phyloP scores from a whole-genome alignment of 352 stramenopile genomes.

The Phytophthora uliginosa region DNA sequence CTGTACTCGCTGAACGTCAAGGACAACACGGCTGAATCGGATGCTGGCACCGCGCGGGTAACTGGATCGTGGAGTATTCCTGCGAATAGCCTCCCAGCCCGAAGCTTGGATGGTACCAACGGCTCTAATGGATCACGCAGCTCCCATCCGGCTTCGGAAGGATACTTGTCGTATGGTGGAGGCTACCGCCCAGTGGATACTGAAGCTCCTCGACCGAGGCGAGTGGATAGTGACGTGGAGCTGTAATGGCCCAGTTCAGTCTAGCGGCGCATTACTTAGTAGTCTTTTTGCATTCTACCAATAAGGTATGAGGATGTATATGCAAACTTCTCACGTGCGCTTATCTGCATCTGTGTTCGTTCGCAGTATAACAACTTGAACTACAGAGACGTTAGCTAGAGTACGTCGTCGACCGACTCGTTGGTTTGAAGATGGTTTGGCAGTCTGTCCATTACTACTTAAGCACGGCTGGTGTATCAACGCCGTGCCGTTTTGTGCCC shows the following conservation, averaged over 20 bases:
- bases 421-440: no score
- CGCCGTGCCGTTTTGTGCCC: no score
- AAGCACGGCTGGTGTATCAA: no score
- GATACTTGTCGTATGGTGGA: constrained; percentile 30
- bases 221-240: constrained; percentile 74
- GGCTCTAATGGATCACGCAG: constrained; percentile 47
- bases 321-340: background rate
- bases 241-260: constrained; percentile 34
- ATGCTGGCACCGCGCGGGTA: constrained; percentile 21
- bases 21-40: constrained; percentile 24
- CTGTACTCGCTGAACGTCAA: constrained; percentile 37
- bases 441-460: no score
- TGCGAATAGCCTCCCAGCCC: constrained; percentile 33
- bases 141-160: constrained; percentile 33
- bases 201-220: constrained; percentile 36
- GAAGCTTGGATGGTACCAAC: constrained; percentile 51
- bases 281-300: background rate
- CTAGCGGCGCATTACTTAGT: background rate
- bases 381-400: no score
- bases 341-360: no score
- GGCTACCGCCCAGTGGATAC: constrained; percentile 40
- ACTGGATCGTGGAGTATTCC: constrained; percentile 34
- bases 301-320: background rate
- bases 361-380: no score
- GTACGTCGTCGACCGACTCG: no score